Evolutionary conservation across 2,329 filamentous ascomycete genomes (phyloP).

Genomic region (Penicillium sp.): DNA sequence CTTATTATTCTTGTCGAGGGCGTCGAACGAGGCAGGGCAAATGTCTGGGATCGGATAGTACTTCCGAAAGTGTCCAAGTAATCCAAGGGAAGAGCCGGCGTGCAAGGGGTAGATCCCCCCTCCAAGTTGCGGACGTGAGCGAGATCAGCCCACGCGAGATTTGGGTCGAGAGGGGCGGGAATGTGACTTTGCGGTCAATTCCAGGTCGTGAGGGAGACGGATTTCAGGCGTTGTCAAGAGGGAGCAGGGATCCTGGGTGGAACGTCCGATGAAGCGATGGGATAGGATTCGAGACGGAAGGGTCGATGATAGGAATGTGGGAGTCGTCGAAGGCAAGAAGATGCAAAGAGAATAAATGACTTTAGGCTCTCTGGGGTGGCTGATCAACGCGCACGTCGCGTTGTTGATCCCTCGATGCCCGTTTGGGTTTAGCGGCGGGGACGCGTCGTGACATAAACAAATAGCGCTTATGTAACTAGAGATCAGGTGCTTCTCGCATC

Average conservation of each 20-base stretch:
- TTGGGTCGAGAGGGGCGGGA: slow-evolving; percentile 17
- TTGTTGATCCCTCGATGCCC: slow-evolving; percentile 39
- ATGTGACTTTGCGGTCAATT: slow-evolving; percentile 7
- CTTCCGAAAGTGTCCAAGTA: slow-evolving; percentile 21
- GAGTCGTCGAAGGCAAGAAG: slow-evolving; percentile 2
- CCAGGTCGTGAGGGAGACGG: not conserved
- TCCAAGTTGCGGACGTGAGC: slow-evolving; percentile 15
- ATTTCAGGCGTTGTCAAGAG: slow-evolving; percentile 1
- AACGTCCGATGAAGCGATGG: not conserved
- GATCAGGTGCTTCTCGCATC: not conserved
- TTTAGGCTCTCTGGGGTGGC: not conserved
- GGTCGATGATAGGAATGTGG: slow-evolving; percentile 9
- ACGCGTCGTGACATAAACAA: slow-evolving; percentile 37
- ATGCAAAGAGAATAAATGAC: slow-evolving; percentile 13
- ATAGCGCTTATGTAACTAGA: slow-evolving; percentile 16
- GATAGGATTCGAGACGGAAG: not conserved
- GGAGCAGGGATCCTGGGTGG: not conserved
- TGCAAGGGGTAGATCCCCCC: slow-evolving; percentile 32
- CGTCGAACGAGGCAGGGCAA: slow-evolving; percentile 4
- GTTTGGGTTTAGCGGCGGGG: slow-evolving; percentile 33
- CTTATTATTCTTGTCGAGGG: slow-evolving; percentile 1
- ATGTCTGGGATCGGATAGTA: slow-evolving; percentile 8
- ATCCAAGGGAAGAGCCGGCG: slow-evolving; percentile 17
- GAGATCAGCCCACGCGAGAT: slow-evolving; percentile 25
- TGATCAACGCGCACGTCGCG: slow-evolving; percentile 33